Base-by-base conservation (phyloP, 441 rosid species). In the Rhodomyrtus psidioides region DNA sequence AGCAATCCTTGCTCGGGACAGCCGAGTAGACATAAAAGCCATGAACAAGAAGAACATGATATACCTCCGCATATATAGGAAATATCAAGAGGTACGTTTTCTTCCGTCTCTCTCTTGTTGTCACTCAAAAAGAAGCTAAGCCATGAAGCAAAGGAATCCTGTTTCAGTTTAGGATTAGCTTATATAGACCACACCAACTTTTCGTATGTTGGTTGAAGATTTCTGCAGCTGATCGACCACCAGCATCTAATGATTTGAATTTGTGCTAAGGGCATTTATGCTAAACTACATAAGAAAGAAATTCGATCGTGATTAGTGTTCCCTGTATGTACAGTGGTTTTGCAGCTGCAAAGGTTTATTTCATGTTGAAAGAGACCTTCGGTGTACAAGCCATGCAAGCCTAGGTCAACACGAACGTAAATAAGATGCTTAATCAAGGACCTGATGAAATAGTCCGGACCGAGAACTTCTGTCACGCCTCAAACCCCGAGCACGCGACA, bases 301-400 rank as follows among this genome's bases (percentile, higher is more conserved):
- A 46, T 46, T 46, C 51, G 51, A 46, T 46, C 51, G 51, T 9
- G 49, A 65, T 21, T 34, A 21, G 2, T 82, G 54, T 81, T 17
- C 58, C 65, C 34, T 10, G 79, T 34, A 34, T 70, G 84, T 79
- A 86, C 86, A 83, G 65, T 53, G 88, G 88, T 44, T 86, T 86
- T 83, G 86, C 86, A 23, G 94, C 90, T 3, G 89, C 93, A 60
- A 88, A 83, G 83, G 88, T 86, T 83, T 86, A 88, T 56, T 89
- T 90, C 82, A 88, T 92, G 88, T 89, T 13, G 94, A 91, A 42
- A 87, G 90, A 26, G 87, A 90, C 53, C 79, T 89, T 42, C 16
- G 88, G 89, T 87, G 88, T 13, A 87, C 90, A 4, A 89, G 94
- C 28, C 84, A 88, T 82, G 90, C 85, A 79, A 54, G 58, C 17